Conservation (phyloP, 2,329 filamentous ascomycete species). For the Stachybotrys echinatus region DNA sequence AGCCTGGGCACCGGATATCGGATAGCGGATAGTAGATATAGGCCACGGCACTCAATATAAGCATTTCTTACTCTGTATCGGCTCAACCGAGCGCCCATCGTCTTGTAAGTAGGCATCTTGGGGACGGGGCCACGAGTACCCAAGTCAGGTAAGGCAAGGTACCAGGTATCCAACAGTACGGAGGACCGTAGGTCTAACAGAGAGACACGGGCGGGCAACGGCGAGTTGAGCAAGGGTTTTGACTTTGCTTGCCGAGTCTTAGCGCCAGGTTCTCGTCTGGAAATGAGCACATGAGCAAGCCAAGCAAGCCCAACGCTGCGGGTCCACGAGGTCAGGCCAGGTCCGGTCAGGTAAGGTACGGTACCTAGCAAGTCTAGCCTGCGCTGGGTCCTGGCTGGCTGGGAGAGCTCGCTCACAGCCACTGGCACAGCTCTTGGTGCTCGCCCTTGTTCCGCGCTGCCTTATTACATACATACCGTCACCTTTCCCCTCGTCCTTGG, state of each 20-base stretch:
- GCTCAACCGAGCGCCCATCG: too few species aligned
- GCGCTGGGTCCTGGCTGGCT: not conserved
- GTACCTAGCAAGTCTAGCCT: not conserved
- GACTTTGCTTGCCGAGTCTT: conserved; percentile 30
- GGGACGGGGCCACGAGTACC: too few species aligned
- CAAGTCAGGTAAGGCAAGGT: too few species aligned
- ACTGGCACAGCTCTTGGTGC: not conserved
- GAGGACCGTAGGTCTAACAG: too few species aligned
- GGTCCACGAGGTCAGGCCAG: conserved; percentile 15
- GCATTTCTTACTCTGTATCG: too few species aligned
- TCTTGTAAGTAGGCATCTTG: too few species aligned
- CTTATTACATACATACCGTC: conserved; percentile 2
- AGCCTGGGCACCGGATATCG: too few species aligned
- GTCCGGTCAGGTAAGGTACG: not conserved
- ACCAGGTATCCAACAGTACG: too few species aligned
- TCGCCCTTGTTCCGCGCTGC: not conserved
- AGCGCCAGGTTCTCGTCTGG: conserved; percentile 34
- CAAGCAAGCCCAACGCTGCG: conserved; percentile 30
- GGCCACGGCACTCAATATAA: too few species aligned
- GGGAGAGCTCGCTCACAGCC: too few species aligned
- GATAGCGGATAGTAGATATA: too few species aligned
- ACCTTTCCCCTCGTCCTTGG: conserved; percentile 1
- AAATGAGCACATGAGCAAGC: conserved; percentile 41
- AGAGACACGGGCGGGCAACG: not conserved
- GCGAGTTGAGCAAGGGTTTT: not conserved